Conservation (phyloP, 257 asterid genomes). For the Salvia splendens region DNA sequence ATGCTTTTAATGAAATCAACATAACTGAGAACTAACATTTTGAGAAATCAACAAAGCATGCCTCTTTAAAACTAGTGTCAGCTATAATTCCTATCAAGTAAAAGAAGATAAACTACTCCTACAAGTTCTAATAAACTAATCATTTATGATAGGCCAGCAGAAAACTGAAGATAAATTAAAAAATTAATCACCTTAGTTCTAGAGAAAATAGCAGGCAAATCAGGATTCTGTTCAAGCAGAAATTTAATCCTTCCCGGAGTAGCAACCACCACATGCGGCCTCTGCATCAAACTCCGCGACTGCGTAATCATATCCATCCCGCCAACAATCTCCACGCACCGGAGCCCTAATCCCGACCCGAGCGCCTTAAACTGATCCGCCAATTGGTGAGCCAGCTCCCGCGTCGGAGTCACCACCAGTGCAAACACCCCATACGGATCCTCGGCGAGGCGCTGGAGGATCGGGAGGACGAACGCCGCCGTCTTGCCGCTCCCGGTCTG, state of each 20-base stretch:
- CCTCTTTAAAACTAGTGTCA: neutral
- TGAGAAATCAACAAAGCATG: neutral
- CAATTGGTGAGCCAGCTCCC: slow-evolving; percentile 88
- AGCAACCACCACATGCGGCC: slow-evolving; percentile 89
- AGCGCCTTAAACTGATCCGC: slow-evolving; percentile 95
- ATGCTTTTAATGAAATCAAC: neutral
- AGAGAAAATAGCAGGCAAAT: slow-evolving; percentile 71
- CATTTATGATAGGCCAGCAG: slow-evolving; percentile 12
- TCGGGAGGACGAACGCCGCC: slow-evolving; percentile 91
- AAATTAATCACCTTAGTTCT: slow-evolving; percentile 65
- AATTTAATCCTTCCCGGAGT: slow-evolving; percentile 97
- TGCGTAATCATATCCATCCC: slow-evolving; percentile 90
- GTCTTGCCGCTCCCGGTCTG: slow-evolving; percentile 96
- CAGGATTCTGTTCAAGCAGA: slow-evolving; percentile 77
- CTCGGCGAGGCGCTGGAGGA: slow-evolving; percentile 69
- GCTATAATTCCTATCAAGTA: neutral
- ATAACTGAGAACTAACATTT: neutral
- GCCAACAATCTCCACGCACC: slow-evolving; percentile 80
- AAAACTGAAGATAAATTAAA: neutral
- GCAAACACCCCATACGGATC: slow-evolving; percentile 88
- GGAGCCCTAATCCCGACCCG: slow-evolving; percentile 72
- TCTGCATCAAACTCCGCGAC: slow-evolving; percentile 60
- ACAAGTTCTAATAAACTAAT: neutral
- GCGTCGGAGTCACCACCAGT: slow-evolving; percentile 83
- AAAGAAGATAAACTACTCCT: neutral